A percentile compares a stretch with the other conserved stretches of the same genome.
Conservation (phyloP, 768 basidiomycete genomes). For the Trametes coccinea region DNA sequence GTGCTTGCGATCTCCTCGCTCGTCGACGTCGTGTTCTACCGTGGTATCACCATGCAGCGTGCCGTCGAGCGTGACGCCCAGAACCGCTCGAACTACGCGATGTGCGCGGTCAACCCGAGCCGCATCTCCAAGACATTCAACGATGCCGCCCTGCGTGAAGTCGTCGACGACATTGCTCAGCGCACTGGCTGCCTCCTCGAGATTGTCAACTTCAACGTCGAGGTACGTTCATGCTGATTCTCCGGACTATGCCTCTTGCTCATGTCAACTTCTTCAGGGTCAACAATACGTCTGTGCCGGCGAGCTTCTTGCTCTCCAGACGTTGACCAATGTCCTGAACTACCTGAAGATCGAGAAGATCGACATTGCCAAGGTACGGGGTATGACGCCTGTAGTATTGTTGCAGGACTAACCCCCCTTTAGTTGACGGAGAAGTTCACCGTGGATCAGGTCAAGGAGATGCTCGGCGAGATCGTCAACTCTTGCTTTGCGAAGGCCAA, state of each 20-base stretch:
- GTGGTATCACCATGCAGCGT: constrained; percentile 99
- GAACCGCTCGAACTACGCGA: constrained; percentile 95
- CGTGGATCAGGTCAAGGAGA: constrained; percentile 93
- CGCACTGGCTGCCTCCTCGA: constrained; percentile 83
- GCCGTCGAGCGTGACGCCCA: constrained; percentile 94
- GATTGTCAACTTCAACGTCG: constrained; percentile 96
- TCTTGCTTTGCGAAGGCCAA: constrained; percentile 75
- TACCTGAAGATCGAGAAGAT: constrained; percentile 96
- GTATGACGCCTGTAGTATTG: not conserved
- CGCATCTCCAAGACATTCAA: constrained; percentile 94
- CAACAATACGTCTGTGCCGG: constrained; percentile 99
- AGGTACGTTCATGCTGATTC: constrained; percentile 48
- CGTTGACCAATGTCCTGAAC: constrained; percentile 94
- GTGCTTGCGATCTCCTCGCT: constrained; percentile 93
- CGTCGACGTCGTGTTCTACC: constrained; percentile 98
- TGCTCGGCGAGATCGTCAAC: constrained; percentile 89
- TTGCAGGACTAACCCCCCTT: constrained; percentile 1
- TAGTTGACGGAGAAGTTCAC: constrained; percentile 87
- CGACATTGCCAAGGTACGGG: constrained; percentile 78
- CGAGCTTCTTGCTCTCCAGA: constrained; percentile 89
- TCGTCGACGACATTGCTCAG: constrained; percentile 86
- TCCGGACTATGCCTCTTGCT: not conserved
- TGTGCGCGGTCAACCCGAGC: constrained; percentile 99
- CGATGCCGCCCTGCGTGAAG: constrained; percentile 93
- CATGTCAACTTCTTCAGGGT: constrained; percentile 51